phyloP scores from a whole-genome alignment of 352 stramenopile species.

The Globisporangium viniferum region DNA sequence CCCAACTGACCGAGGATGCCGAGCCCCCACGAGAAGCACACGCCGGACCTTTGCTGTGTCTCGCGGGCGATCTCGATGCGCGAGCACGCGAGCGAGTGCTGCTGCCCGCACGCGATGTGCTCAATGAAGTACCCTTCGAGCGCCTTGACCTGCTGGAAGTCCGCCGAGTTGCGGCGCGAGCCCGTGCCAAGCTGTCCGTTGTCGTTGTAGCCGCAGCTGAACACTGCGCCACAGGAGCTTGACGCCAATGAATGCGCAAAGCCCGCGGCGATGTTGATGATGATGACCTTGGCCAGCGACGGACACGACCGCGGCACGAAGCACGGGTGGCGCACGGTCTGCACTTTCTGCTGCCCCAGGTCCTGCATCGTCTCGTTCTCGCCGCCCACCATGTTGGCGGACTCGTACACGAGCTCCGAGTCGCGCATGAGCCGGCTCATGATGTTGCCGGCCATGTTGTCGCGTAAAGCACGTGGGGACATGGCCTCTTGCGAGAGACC shows the following conservation, averaged over 20 bases:
- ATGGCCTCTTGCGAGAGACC: slow-evolving; percentile 36
- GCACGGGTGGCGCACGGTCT: slow-evolving; percentile 54
- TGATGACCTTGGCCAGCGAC: slow-evolving; percentile 43
- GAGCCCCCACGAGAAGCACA: slow-evolving; percentile 76
- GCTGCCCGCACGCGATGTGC: slow-evolving; percentile 71
- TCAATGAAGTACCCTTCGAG: slow-evolving; percentile 52
- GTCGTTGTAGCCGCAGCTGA: slow-evolving; percentile 84
- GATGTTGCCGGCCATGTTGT: slow-evolving; percentile 42
- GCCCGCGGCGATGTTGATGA: slow-evolving; percentile 53
- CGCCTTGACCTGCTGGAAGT: slow-evolving; percentile 51
- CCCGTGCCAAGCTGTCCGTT: slow-evolving; percentile 72
- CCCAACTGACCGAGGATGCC: slow-evolving; percentile 72
- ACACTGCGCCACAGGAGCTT: slow-evolving; percentile 46
- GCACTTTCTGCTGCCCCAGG: slow-evolving; percentile 36
- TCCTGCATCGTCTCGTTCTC: slow-evolving; percentile 25
- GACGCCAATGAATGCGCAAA: slow-evolving; percentile 73
- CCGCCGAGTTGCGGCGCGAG: slow-evolving; percentile 57
- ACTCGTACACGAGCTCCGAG: slow-evolving; percentile 68
- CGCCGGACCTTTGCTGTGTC: slow-evolving; percentile 27
- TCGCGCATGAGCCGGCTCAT: slow-evolving; percentile 61
- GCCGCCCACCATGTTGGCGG: slow-evolving; percentile 25
- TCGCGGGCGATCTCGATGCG: slow-evolving; percentile 20
- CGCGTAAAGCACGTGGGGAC: slow-evolving; percentile 21
- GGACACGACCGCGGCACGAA: slow-evolving; percentile 40
- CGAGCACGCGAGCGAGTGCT: slow-evolving; percentile 67